Evolutionary conservation across 306 rosid genomes (phyloP), one percentile per base, ranked within the genome.

Genomic region (Cucurbita argyrosperma): DNA sequence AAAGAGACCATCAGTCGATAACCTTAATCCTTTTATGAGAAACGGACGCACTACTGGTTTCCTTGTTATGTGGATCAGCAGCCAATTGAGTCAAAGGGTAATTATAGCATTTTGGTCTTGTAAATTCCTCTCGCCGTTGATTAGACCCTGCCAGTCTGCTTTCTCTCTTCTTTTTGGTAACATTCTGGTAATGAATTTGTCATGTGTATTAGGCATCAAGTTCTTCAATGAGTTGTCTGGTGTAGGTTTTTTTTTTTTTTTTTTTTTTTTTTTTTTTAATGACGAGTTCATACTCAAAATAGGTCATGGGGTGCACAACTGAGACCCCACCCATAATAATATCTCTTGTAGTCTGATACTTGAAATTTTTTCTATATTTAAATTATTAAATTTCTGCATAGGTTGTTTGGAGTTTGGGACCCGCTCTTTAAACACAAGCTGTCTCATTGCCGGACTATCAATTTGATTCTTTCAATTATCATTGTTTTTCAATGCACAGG

Each of bases 231-330:
- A 46, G 54, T 66, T 67, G 37, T 21, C 8, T 46, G 55, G 16
- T 21, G 52, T 21, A 21, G 53, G 6, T 10, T 6, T 10, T 19
- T 26, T 26, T 26, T 26, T 26, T 1, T 43, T 43, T 65, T 6
- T 66, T 49, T 12, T 49, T 1, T 16, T 50, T 43, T 43, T 65
- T 6, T 66, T 49, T 12, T 49, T 1, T 16, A 13, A 50, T 50
- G 26, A 12, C 26, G 18, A 23, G 21, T 47, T 68, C 74, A 7
- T 68, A 23, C 47, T 49, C 74, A 68, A 67, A 67, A 68, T 68
- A 47, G 57, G 57, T 21, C 72, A 68, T 68, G 74, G 74, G 74
- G 43, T 68, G 74, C 74, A 47, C 43, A 68, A 47, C 74, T 68
- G 74, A 68, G 38, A 18, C 43, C 74, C 71, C 57, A 68, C 57